Percentiles rank a stretch among this genome's conserved stretches.
Evolutionary conservation across 2,329 filamentous ascomycete species (phyloP).

Genomic region (Xylariaceae sp.): DNA sequence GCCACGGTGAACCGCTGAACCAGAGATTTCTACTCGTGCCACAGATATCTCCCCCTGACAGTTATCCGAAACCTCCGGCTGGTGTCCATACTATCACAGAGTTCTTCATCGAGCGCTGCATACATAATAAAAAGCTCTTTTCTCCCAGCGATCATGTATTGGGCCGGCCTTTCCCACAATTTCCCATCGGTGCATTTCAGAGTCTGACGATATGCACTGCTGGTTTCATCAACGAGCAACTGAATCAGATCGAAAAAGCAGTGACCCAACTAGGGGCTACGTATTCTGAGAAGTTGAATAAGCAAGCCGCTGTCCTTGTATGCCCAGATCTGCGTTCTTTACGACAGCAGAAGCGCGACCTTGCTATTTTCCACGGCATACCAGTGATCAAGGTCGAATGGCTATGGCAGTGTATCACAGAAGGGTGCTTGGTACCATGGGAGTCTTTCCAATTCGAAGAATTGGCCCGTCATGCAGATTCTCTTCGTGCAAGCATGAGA

Average conservation of each 20-base stretch:
- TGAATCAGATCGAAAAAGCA: slow-evolving; percentile 76
- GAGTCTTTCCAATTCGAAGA: slow-evolving; percentile 45
- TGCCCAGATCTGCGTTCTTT: slow-evolving; percentile 56
- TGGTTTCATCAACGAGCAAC: slow-evolving; percentile 76
- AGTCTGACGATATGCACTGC: slow-evolving; percentile 72
- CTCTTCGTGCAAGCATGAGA: slow-evolving; percentile 12
- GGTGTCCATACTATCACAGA: slow-evolving; percentile 64
- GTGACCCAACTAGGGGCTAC: slow-evolving; percentile 71
- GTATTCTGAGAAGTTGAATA: slow-evolving; percentile 73
- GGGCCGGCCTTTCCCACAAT: slow-evolving; percentile 68
- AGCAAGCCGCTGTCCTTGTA: slow-evolving; percentile 70
- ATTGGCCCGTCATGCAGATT: slow-evolving; percentile 27
- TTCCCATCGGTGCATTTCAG: slow-evolving; percentile 65
- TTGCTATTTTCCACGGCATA: slow-evolving; percentile 68
- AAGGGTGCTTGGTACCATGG: slow-evolving; percentile 43
- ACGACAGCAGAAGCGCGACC: slow-evolving; percentile 69
- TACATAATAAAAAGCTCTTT: slow-evolving; percentile 69
- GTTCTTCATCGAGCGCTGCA: slow-evolving; percentile 87
- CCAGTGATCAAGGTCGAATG: slow-evolving; percentile 77
- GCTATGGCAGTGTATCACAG: slow-evolving; percentile 76
- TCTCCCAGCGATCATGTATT: slow-evolving; percentile 65
- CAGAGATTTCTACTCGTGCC: slow-evolving; percentile 52
- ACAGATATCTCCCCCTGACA: slow-evolving; percentile 43
- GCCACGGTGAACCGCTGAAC: slow-evolving; percentile 26
- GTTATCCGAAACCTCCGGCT: slow-evolving; percentile 38